phyloP scores from a whole-genome alignment of 2,329 filamentous ascomycete species.

The Trichoderma sp. region DNA sequence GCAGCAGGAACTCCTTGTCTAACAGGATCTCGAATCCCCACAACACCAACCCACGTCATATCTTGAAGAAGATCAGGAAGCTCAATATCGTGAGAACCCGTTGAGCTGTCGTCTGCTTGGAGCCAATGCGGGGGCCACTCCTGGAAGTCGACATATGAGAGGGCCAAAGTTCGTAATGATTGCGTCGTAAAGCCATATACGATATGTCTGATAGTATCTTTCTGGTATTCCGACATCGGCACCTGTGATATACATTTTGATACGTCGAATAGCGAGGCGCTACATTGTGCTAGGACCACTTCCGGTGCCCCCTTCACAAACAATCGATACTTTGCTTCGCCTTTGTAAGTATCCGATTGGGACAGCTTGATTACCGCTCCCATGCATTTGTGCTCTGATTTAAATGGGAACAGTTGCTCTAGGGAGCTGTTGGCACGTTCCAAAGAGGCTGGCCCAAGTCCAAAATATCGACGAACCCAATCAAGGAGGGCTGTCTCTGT shows the following conservation, averaged over 20 bases:
- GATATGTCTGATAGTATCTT: slow-evolving; percentile 26
- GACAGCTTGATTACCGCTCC: slow-evolving; percentile 51
- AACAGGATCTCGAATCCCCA: slow-evolving; percentile 64
- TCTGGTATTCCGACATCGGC: neutral
- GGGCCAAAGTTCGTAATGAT: slow-evolving; percentile 74
- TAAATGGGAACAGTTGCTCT: slow-evolving; percentile 53
- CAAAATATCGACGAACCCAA: slow-evolving; percentile 50
- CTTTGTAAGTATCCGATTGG: neutral
- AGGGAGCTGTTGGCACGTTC: slow-evolving; percentile 46
- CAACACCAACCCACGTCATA: neutral
- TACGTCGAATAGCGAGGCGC: neutral
- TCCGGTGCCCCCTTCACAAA: slow-evolving; percentile 59
- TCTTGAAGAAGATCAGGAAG: neutral
- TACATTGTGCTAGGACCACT: slow-evolving; percentile 49
- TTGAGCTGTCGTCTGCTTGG: slow-evolving; percentile 43
- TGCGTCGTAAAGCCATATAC: slow-evolving; percentile 60
- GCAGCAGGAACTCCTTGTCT: slow-evolving; percentile 60
- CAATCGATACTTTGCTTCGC: slow-evolving; percentile 44
- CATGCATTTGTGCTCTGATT: slow-evolving; percentile 56
- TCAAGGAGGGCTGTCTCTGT: slow-evolving; percentile 56
- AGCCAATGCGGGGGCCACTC: slow-evolving; percentile 68
- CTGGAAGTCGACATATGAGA: slow-evolving; percentile 72
- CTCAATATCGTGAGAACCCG: slow-evolving; percentile 45
- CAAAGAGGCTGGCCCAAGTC: slow-evolving; percentile 47
- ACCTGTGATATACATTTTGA: neutral